phyloP scores from a whole-genome alignment of 164 flowering plant species.

The Macadamia tetraphylla region DNA sequence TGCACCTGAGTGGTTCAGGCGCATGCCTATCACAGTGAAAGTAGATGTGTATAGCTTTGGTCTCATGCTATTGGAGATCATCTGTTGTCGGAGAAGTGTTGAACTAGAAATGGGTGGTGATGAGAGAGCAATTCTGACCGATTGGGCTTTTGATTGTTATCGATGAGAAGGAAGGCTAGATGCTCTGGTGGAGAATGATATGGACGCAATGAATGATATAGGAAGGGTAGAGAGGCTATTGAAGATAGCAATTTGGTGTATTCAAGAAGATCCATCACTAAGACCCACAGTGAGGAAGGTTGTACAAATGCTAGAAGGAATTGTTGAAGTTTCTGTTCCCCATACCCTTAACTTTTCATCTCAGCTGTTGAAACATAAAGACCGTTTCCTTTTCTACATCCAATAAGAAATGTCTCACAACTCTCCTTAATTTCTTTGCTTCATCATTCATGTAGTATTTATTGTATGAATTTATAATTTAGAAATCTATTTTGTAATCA shows the following conservation, averaged over 20 bases:
- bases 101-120: not conserved
- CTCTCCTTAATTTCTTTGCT: too few species aligned
- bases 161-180: not conserved
- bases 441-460: too few species aligned
- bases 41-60: not conserved
- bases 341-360: too few species aligned
- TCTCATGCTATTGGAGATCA: not conserved
- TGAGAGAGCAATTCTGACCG: not conserved
- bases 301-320: too few species aligned
- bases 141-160: not conserved
- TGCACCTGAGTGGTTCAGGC: not conserved
- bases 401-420: too few species aligned
- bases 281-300: not conserved
- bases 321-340: too few species aligned
- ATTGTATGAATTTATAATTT: too few species aligned
- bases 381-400: too few species aligned
- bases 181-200: not conserved
- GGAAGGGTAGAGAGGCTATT: not conserved
- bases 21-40: not conserved
- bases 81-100: not conserved
- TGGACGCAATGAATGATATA: not conserved
- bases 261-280: conserved; percentile 6
- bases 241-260: conserved; percentile 6
- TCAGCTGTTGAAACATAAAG: too few species aligned
- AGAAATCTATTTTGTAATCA: too few species aligned